Evolutionary conservation across 2,329 filamentous ascomycete species (phyloP).

Genomic region (Xylariomycetidae sp.): DNA sequence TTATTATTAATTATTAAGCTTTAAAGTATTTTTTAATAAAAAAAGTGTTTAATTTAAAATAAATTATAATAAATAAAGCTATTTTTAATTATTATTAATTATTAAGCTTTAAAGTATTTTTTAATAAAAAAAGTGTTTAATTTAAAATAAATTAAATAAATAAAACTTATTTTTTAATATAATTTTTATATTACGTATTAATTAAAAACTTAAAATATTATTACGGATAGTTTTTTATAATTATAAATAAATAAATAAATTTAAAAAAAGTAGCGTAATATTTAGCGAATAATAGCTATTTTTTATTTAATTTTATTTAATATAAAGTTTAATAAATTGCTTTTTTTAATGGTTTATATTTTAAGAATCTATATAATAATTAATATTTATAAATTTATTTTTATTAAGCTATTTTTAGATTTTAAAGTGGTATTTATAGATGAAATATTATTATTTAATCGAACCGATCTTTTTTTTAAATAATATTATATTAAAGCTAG

Average conservation of each 20-base stretch:
- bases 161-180: neutral
- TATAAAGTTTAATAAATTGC: neutral
- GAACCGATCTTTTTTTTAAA: neutral
- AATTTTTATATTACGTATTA: neutral
- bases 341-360: neutral
- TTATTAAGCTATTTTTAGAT: neutral
- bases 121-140: neutral
- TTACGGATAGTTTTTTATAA: neutral
- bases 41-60: neutral
- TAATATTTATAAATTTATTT: neutral
- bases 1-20: constrained; percentile 1
- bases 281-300: too few relatives aligned
- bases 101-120: neutral
- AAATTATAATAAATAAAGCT: neutral
- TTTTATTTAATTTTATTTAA: neutral
- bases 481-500: neutral
- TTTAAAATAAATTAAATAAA: neutral
- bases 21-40: constrained; percentile 2
- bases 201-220: neutral
- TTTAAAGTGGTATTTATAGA: neutral
- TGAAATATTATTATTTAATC: neutral
- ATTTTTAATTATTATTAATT: neutral
- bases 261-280: neutral
- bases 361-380: neutral
- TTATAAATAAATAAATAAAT: neutral